phyloP scores from a whole-genome alignment of 805 yeast species.

The Pichia phayaonensis region DNA sequence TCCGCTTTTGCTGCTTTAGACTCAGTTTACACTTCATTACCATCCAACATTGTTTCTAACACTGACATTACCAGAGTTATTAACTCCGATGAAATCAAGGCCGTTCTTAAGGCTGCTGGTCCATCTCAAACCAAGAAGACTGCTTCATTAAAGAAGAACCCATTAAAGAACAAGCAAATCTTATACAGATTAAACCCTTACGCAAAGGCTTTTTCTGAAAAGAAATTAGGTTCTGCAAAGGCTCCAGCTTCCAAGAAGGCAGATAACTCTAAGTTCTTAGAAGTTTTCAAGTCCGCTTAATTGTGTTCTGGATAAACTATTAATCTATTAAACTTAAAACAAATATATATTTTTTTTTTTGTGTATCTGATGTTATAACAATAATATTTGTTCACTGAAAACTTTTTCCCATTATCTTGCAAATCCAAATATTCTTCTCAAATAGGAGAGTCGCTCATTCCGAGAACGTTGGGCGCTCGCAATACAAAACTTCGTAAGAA shows the following conservation, averaged over 20 bases:
- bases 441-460: not conserved
- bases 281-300: constrained; percentile 59
- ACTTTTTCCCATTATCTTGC: not conserved
- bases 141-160: constrained; percentile 97
- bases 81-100: constrained; percentile 98
- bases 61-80: constrained; percentile 94
- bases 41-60: constrained; percentile 90
- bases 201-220: constrained; percentile 93
- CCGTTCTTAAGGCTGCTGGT: constrained; percentile 95
- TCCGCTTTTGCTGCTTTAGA: constrained; percentile 95
- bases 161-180: constrained; percentile 98
- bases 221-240: constrained; percentile 82
- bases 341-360: not conserved
- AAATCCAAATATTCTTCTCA: not conserved
- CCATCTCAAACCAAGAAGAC: constrained; percentile 88
- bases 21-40: constrained; percentile 95
- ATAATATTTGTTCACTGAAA: not conserved
- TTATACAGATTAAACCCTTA: constrained; percentile 98
- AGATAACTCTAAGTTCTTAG: constrained; percentile 64
- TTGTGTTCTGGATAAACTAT: not conserved
- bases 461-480: no score
- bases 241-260: constrained; percentile 47
- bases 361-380: not conserved
- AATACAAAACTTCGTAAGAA: not conserved
- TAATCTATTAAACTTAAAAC: not conserved